A percentile compares a stretch with the other conserved stretches of the same genome.
Conservation (phyloP, 2,329 filamentous ascomycete species). For the Colletotrichum trifolii region DNA sequence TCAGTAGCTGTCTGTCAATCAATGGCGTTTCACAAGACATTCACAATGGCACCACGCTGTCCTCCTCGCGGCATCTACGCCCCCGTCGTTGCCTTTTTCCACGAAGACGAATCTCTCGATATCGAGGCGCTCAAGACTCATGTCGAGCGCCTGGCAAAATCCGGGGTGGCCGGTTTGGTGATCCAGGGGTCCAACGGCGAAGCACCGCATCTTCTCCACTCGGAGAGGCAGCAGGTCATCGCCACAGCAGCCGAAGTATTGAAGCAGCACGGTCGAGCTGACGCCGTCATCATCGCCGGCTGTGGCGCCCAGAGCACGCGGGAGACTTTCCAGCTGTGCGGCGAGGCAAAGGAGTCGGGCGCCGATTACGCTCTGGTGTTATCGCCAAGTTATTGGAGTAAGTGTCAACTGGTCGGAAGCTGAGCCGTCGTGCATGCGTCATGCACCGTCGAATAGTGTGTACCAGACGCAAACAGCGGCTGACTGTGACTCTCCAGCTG, state of each 20-base stretch:
- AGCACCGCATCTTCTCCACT: slow-evolving; percentile 61
- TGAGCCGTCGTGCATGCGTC: slow-evolving; percentile 58
- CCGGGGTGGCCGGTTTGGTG: slow-evolving; percentile 58
- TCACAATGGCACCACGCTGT: slow-evolving; percentile 20
- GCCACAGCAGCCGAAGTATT: slow-evolving; percentile 63
- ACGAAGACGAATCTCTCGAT: slow-evolving; percentile 55
- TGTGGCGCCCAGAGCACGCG: slow-evolving; percentile 72
- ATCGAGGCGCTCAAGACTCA: slow-evolving; percentile 51
- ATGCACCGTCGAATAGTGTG: slow-evolving; percentile 45
- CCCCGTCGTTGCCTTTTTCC: slow-evolving; percentile 52
- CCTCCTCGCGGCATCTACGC: slow-evolving; percentile 53
- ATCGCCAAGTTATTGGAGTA: slow-evolving; percentile 72
- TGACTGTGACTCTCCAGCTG: slow-evolving; percentile 45
- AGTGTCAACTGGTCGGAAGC: slow-evolving; percentile 51
- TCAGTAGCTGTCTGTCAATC: not conserved
- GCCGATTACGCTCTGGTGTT: slow-evolving; percentile 72
- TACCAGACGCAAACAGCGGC: slow-evolving; percentile 55
- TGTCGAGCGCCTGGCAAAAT: slow-evolving; percentile 53
- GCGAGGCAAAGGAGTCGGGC: slow-evolving; percentile 68
- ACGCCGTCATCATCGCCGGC: slow-evolving; percentile 68
- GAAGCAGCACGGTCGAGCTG: slow-evolving; percentile 56
- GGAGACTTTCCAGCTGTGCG: slow-evolving; percentile 69
- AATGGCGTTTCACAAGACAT: not conserved
- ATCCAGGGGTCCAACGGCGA: slow-evolving; percentile 61
- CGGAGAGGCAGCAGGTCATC: slow-evolving; percentile 67